Evolutionary conservation across 345 rosid species (phyloP), one percentile per base, ranked within the genome.

Genomic region (Aquilaria sinensis): DNA sequence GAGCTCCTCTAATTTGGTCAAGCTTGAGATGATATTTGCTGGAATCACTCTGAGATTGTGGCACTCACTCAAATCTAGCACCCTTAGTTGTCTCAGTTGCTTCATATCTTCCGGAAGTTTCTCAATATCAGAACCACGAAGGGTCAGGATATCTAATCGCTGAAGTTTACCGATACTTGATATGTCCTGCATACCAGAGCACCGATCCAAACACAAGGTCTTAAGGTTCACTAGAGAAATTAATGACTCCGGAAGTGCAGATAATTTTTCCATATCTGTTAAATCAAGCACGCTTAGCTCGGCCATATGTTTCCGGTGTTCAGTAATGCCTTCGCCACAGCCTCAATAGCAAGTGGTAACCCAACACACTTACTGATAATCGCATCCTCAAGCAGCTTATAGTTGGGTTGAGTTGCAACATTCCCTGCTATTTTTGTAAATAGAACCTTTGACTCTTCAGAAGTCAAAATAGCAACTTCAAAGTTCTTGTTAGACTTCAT

Each of bases 1-100:
- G 2, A 78, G 2, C 13, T 75, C 80, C 52, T 78, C 83, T 30
- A 75, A 61, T 2, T 9, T 46, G 3, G 61, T 13, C 45, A 75
- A 70, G 8, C 16, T 51, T 51, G 58, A 50, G 0, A 79, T 10
- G 11, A 75, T 46, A 3, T 46, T 52, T 0, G 50, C 8, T 32
- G 67, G 58, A 34, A 75, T 65, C 2, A 33, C 57, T 63, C 34
- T 3, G 0, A 75, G 63, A 0, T 11, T 1, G 0, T 0, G 6
- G 4, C 78, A 72, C 4, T 1, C 0, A 0, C 9, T 63, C 67
- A 75, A 62, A 56, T 75, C 56, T 13, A 70, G 47, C 14, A 58
- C 29, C 48, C 57, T 57, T 10, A 79, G 41, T 2, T 14, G 6
- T 0, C 46, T 67, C 53, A 79, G 31, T 32, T 41, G 30, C 10